Base-by-base conservation (phyloP, 2,329 filamentous ascomycete genomes). In the Trichoderma atrobrunneum region DNA sequence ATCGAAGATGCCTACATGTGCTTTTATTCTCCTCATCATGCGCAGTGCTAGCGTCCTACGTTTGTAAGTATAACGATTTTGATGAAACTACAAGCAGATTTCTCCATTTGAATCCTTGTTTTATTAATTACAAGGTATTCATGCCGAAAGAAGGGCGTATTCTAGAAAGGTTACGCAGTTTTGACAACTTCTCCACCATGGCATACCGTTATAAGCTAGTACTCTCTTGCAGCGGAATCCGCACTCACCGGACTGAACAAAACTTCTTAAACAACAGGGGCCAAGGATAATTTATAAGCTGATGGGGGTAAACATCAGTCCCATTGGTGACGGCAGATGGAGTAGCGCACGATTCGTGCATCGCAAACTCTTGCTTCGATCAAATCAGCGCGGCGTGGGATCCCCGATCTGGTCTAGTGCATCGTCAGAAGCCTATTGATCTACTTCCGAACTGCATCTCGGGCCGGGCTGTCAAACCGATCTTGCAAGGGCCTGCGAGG, bases 331-430 rank as follows among this genome's bases (percentile, higher is more conserved):
- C n/a, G 56, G 34, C 28, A 60, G 12, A 32, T 48, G 66, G 21
- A 21, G 66, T 51, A 34, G 36, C 36, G 28, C 28, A 69, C 28
- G 56, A 26, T 26, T 48, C 18, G 26, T 24, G n/a, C 26, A 36
- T 69, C 66, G 66, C 66, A 61, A 69, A 69, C 66, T 61, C 66
- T 61, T 69, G 66, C 66, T 51, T 60, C 36, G 18, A 32, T 26
- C 28, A 34, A 59, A 18, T 48, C 54, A 68, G 65, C 12, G 24
- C 54, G 18, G 39, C 54, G 11, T 16, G 26, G 43, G 24, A 18
- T 14, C 36, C 56, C 66, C 56, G 56, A 69, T 61, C 36, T 61
- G 28, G 66, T 43, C 16, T 69, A 69, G 66, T 61, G 36, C 43
- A 69, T n/a, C 36, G 56, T 18, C 11, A 26, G 30, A 60, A 56